These are phyloP conservation scores for Wallacemonas sp. DNA, from an alignment of 208 protist species.

Conservation along the genomic window DNA sequence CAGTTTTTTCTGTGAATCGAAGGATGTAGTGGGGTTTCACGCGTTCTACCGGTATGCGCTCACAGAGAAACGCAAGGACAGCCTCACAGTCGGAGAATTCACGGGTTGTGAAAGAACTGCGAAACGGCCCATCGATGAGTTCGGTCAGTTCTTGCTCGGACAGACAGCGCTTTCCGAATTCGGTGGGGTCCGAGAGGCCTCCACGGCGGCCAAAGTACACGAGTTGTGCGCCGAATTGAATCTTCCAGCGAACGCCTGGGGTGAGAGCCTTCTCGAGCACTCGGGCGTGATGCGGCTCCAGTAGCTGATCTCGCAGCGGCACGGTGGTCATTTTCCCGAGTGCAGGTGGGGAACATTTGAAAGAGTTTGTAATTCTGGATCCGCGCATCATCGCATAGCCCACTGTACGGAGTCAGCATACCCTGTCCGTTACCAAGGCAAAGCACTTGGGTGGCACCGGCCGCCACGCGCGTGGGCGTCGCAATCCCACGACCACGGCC, in stretches of 20 bases:
- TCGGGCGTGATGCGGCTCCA: neutral
- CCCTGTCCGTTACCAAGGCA: neutral
- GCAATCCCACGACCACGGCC: neutral
- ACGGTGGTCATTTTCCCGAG: neutral
- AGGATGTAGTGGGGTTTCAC: constrained; percentile 1
- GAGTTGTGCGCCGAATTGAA: constrained; percentile 6
- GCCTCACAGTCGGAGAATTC: neutral
- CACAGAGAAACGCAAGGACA: neutral
- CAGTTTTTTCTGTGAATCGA: neutral
- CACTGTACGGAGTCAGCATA: neutral
- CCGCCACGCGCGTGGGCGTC: neutral
- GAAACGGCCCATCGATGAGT: neutral
- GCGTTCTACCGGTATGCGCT: neutral
- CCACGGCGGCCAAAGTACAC: constrained; percentile 2
- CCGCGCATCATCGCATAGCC: neutral
- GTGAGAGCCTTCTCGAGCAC: neutral
- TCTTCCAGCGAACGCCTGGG: neutral
- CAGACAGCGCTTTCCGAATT: neutral
- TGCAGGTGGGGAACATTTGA: neutral
- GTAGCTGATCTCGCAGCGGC: neutral
- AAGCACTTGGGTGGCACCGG: neutral
- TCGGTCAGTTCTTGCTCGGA: neutral
- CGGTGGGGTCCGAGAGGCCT: neutral
- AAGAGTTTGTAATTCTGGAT: neutral
- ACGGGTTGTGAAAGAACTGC: neutral